Base-by-base conservation (phyloP, 306 rosid species). In the Boehmeria nivea region DNA sequence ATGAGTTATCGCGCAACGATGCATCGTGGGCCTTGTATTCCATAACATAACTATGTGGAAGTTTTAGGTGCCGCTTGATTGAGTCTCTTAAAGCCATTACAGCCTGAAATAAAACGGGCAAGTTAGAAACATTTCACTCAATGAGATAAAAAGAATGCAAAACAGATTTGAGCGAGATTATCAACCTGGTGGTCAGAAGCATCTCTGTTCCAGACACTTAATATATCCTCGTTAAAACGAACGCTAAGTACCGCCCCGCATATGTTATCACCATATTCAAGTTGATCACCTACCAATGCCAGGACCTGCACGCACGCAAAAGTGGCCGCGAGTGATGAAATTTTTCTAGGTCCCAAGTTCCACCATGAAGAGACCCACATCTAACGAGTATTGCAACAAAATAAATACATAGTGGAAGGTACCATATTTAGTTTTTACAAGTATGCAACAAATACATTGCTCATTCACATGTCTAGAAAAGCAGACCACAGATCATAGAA, bases 1-100 rank as follows among this genome's bases (percentile, higher is more conserved):
- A 90, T 19, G 98, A 87, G 67, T 90, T 84, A 72, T 90, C 98
- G 16, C 87, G 83, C 68, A 90, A 79, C 34, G 94, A 90, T 5
- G 98, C 94, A 26, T 90, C 91, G 21, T 84, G 95, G 16, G 91
- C 87, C 81, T 87, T 90, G 83, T 90, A 90, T 71, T 84, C 98
- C 98, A 87, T 82, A 37, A 90, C 77, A 57, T 90, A 90, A 74
- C 89, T 56, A n/a, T 81, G 86, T 23, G 95, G 95, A 66, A 89
- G 95, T 81, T 90, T 90, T 7, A 90, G 43, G 83, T 87, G 89
- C 26, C 89, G 85, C 76, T 90, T 90, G 50, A 87, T 87, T 0
- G 95, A 71, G 64, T 90, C 95, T 73, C 94, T 82, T 50, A 89
- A 69, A 67, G 81, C 94, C 94, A 89, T 86, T 38, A 86, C 86